These are phyloP conservation scores for Colletotrichum gloeosporioides DNA, from an alignment of 2,329 filamentous ascomycete species.

Conservation along the genomic window DNA sequence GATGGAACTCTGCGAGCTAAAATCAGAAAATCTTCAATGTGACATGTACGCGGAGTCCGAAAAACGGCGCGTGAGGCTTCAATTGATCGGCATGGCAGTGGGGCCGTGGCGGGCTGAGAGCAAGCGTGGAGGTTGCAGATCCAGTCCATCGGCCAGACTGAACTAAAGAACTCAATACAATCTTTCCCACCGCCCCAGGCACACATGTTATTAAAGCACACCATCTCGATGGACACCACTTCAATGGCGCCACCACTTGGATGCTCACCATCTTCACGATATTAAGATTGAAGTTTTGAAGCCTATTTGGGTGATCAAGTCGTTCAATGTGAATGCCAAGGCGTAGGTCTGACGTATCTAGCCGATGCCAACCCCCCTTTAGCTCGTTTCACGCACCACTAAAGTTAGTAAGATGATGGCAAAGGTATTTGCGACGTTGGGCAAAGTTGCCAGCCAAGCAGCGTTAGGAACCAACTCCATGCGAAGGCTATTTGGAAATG, in stretches of 20 bases:
- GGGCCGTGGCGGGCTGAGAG: neutral
- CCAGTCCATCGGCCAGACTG: neutral
- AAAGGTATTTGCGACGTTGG: neutral
- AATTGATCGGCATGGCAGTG: neutral
- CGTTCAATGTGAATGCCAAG: neutral
- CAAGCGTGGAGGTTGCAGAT: neutral
- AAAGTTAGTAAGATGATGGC: neutral
- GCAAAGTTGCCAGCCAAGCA: neutral
- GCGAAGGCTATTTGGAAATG: neutral
- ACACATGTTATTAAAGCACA: neutral
- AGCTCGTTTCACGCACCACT: neutral
- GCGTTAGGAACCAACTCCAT: neutral
- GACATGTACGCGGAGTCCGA: neutral
- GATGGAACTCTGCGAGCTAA: neutral
- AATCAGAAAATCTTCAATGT: neutral
- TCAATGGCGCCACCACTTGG: neutral
- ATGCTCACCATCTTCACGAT: neutral
- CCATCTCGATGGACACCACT: neutral
- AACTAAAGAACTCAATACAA: neutral
- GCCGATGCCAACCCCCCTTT: neutral
- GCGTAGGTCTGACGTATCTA: neutral
- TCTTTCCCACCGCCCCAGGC: neutral
- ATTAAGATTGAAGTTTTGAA: neutral
- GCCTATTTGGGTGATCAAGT: neutral
- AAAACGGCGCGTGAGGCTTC: neutral